Conservation (phyloP, 2,329 filamentous ascomycete genomes). For the Colletotrichum noveboracense region DNA sequence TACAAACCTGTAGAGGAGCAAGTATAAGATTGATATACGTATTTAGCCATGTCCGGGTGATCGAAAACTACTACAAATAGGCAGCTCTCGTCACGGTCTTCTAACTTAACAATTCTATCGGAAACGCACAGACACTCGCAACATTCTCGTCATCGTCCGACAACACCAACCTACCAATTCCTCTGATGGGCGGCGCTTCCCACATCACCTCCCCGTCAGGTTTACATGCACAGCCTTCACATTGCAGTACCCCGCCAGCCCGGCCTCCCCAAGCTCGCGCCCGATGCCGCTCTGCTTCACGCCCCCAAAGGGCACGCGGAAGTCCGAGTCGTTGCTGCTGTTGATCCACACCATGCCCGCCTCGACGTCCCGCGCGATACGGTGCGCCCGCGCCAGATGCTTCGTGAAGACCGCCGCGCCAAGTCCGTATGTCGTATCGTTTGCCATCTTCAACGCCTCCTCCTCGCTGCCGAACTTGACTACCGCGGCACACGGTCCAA, state of each 20-base stretch:
- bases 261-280: constrained; percentile 35
- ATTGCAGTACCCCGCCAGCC: constrained; percentile 31
- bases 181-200: not conserved
- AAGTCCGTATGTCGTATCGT: constrained; percentile 58
- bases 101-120: no score
- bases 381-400: constrained; percentile 48
- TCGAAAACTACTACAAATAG: not conserved
- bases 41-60: not conserved
- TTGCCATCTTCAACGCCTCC: constrained; percentile 36
- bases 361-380: constrained; percentile 54
- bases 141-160: not conserved
- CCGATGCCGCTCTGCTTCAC: constrained; percentile 37
- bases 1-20: not conserved
- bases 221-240: constrained; percentile 35
- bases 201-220: constrained; percentile 16
- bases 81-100: not conserved
- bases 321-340: constrained; percentile 36
- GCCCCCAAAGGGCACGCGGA: constrained; percentile 35
- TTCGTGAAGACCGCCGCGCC: constrained; percentile 62
- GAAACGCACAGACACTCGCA: not conserved
- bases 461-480: constrained; percentile 34
- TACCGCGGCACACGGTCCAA: constrained; percentile 33
- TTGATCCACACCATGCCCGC: constrained; percentile 54
- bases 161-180: not conserved
- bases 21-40: not conserved